Percentiles rank a stretch among this genome's conserved stretches.
Evolutionary conservation across 768 basidiomycete species (phyloP).

Genomic region (Leccinum aurantiacum): DNA sequence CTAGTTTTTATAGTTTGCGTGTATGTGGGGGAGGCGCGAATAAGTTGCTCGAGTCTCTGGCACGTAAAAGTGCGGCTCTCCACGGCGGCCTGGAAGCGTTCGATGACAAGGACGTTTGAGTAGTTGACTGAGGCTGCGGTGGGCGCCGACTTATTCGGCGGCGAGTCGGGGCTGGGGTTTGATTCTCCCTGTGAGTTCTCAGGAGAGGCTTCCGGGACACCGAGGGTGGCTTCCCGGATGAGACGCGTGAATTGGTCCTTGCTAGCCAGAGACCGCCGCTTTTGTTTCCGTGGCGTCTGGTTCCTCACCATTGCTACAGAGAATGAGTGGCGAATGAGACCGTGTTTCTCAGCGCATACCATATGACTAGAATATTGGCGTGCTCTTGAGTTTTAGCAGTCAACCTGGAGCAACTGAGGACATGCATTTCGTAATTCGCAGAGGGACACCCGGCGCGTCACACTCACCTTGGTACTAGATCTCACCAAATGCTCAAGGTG

Average conservation of each 20-base stretch:
- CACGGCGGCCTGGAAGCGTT: constrained; percentile 29
- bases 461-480: constrained; percentile 7
- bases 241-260: constrained; percentile 26
- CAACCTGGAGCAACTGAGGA: neutral
- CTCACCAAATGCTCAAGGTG: neutral
- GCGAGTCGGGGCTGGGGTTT: constrained; percentile 4
- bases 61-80: constrained; percentile 28
- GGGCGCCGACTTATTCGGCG: neutral
- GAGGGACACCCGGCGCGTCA: neutral
- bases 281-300: constrained; percentile 25
- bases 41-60: constrained; percentile 30
- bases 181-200: constrained; percentile 6
- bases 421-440: neutral
- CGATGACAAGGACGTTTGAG: constrained; percentile 27
- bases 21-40: constrained; percentile 23
- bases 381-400: neutral
- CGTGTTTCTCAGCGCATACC: constrained; percentile 3
- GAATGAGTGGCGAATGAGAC: neutral
- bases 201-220: constrained; percentile 2
- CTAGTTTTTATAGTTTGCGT: constrained; percentile 18
- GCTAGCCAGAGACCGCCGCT: constrained; percentile 24
- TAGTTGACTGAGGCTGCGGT: constrained; percentile 19
- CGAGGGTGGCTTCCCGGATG: constrained; percentile 19
- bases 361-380: neutral
- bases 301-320: constrained; percentile 15